Evolutionary conservation across 2,329 filamentous ascomycete genomes (phyloP).

Genomic region (Arthrinium phaeospermum): DNA sequence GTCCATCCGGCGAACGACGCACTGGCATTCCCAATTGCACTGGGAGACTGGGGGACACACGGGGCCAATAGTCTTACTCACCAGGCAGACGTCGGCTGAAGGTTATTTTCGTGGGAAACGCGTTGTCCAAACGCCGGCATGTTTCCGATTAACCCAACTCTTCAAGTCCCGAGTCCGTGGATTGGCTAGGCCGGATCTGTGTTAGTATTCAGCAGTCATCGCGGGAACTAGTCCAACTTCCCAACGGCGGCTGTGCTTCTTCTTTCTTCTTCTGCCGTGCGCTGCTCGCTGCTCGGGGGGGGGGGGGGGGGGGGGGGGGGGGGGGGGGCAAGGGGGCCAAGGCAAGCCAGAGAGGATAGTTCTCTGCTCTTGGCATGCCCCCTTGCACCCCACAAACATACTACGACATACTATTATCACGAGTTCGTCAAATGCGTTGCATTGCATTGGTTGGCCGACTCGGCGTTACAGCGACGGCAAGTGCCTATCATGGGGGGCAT

Average conservation of each 20-base stretch:
- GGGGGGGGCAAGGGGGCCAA: not conserved
- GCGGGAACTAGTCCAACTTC: conserved; percentile 12
- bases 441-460: conserved; percentile 1
- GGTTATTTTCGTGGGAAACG: not conserved
- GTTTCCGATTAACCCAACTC: conserved; percentile 11
- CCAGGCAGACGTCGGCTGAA: conserved; percentile 16
- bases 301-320: no score
- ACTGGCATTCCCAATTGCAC: not conserved
- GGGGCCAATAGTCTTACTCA: conserved; percentile 3
- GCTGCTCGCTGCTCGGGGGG: not conserved
- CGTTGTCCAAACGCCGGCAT: conserved; percentile 13
- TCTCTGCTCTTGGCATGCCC: not conserved
- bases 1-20: conserved; percentile 8
- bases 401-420: conserved; percentile 14
- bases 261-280: not conserved
- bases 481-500: not conserved
- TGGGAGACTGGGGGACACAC: not conserved
- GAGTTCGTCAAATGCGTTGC: conserved; percentile 5
- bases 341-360: not conserved
- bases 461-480: not conserved
- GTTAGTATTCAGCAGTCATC: conserved; percentile 1
- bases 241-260: not conserved
- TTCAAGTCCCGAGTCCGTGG: conserved; percentile 6
- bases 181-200: conserved; percentile 10
- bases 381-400: conserved; percentile 2